phyloP scores from a whole-genome alignment of 1,284 basidiomycete species.

The Pholiota adiposa region DNA sequence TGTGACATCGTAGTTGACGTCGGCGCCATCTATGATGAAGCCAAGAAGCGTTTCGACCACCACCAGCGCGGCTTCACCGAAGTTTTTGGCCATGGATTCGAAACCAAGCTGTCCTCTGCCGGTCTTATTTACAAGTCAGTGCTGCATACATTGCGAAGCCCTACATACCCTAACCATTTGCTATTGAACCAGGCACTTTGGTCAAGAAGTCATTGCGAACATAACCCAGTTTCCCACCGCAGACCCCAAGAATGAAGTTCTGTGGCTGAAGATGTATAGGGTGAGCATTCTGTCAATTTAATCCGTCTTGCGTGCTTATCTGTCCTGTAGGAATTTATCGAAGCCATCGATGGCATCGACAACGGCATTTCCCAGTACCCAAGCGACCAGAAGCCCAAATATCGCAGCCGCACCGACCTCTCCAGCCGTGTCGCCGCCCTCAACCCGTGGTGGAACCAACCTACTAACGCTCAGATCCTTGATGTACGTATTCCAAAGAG shows the following conservation, averaged over 20 bases:
- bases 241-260: constrained; percentile 67
- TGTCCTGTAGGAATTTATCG: constrained; percentile 78
- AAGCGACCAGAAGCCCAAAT: constrained; percentile 63
- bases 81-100: constrained; percentile 85
- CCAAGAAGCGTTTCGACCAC: constrained; percentile 87
- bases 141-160: not conserved
- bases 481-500: constrained; percentile 59
- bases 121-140: constrained; percentile 93
- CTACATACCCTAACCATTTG: not conserved
- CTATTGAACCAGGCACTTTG: constrained; percentile 79
- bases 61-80: constrained; percentile 95
- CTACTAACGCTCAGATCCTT: constrained; percentile 58
- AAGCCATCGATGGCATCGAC: constrained; percentile 95
- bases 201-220: constrained; percentile 83
- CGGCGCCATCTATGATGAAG: constrained; percentile 89
- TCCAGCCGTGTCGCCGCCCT: constrained; percentile 80
- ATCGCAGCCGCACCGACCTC: constrained; percentile 81
- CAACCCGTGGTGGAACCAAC: constrained; percentile 93
- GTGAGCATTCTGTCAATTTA: constrained; percentile 35
- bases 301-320: not conserved
- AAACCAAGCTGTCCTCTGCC: constrained; percentile 91
- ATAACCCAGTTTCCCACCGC: constrained; percentile 54
- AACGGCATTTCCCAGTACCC: constrained; percentile 89
- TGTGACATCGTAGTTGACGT: constrained; percentile 99
- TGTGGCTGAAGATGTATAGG: constrained; percentile 92